Evolutionary conservation across 2,329 filamentous ascomycete species (phyloP).

Genomic region (Colletotrichum brevisporum): DNA sequence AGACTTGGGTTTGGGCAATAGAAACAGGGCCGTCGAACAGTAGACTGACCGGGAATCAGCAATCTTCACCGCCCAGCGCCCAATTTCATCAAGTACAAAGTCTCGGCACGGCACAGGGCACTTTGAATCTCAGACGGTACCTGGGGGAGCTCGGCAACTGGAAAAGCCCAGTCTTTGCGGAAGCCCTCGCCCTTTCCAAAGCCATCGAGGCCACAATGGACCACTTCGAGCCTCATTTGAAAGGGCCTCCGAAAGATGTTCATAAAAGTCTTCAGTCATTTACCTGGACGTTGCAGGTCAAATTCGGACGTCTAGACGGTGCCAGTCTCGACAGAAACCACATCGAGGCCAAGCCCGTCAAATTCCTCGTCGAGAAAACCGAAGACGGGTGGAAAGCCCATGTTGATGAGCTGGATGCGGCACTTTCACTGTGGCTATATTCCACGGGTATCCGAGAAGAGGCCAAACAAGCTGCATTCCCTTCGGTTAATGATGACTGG

Average conservation of each 20-base stretch:
- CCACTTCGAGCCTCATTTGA: neutral
- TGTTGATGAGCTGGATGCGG: neutral
- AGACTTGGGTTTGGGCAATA: too few species aligned
- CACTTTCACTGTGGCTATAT: neutral
- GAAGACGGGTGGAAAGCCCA: neutral
- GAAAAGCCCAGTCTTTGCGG: neutral
- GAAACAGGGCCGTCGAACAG: too few species aligned
- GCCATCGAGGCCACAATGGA: neutral
- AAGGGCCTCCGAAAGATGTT: neutral
- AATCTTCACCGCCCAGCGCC: fast-evolving
- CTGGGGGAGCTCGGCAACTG: neutral
- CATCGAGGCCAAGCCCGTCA: neutral
- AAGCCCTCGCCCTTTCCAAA: neutral
- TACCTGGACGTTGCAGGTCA: neutral
- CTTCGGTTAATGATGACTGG: neutral
- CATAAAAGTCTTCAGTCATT: neutral
- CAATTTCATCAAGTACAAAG: neutral
- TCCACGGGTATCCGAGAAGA: neutral
- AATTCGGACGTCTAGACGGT: neutral
- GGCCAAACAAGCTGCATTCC: neutral
- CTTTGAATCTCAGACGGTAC: neutral
- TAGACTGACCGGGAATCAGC: too few species aligned
- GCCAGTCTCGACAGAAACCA: neutral
- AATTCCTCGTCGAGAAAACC: too few species aligned
- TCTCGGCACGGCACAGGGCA: neutral